phyloP scores from a whole-genome alignment of 2,329 filamentous ascomycete species.

The Aspergillus tanneri region DNA sequence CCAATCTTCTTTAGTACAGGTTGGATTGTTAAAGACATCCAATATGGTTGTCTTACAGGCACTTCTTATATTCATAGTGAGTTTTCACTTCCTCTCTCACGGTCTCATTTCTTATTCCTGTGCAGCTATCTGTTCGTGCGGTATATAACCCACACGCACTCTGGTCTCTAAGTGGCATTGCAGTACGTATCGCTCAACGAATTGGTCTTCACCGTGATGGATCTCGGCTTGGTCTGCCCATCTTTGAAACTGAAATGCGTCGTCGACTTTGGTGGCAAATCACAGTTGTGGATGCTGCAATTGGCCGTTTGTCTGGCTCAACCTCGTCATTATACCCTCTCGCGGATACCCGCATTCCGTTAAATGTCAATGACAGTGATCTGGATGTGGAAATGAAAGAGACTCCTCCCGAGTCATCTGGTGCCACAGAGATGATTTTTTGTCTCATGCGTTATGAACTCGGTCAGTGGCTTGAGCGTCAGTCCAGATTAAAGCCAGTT shows the following conservation, averaged over 20 bases:
- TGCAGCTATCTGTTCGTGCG: conserved; percentile 33
- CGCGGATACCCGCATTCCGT: conserved; percentile 41
- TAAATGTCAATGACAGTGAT: conserved; percentile 40
- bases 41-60: conserved; percentile 49
- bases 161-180: conserved; percentile 53
- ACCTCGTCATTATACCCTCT: conserved; percentile 3
- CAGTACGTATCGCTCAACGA: conserved; percentile 48
- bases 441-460: conserved; percentile 36
- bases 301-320: conserved; percentile 5
- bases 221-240: conserved; percentile 43
- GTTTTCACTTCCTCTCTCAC: conserved; percentile 1
- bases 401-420: conserved; percentile 41
- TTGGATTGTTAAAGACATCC: conserved; percentile 43
- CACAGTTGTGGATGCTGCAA: conserved; percentile 24
- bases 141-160: conserved; percentile 50
- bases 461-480: conserved; percentile 29
- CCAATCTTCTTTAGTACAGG: conserved; percentile 36
- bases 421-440: conserved; percentile 50
- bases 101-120: conserved; percentile 1
- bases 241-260: conserved; percentile 48
- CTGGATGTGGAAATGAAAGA: conserved; percentile 46
- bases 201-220: conserved; percentile 53
- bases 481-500: conserved; percentile 13
- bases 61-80: conserved; percentile 46
- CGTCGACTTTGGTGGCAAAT: conserved; percentile 33